Percentiles rank a stretch among this genome's conserved stretches.
phyloP scores from a whole-genome alignment of 73 alveolate genomes.

The Durusdinium trenchii region DNA sequence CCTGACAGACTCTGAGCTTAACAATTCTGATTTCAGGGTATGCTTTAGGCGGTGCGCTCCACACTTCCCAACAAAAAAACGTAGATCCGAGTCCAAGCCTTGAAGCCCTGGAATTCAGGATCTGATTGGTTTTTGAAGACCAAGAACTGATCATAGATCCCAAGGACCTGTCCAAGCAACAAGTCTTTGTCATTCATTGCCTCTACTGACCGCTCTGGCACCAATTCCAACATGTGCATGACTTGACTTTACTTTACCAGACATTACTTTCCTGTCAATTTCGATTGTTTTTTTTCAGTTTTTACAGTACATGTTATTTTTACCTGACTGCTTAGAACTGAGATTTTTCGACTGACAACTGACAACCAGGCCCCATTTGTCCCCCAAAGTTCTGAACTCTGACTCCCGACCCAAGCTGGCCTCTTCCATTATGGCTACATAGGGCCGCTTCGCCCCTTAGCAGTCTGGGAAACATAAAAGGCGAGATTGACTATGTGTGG shows the following conservation, averaged over 20 bases:
- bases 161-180: background rate
- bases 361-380: background rate
- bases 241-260: background rate
- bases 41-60: too few species aligned
- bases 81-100: background rate
- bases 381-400: background rate
- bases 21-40: too few species aligned
- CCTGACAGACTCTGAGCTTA: too few species aligned
- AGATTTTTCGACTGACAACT: background rate
- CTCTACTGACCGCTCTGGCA: too few species aligned
- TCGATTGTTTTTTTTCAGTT: too few species aligned
- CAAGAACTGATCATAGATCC: background rate
- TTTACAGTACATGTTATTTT: too few species aligned
- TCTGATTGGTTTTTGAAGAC: background rate
- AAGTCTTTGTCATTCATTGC: too few species aligned
- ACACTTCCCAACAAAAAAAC: background rate
- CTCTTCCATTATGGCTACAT: background rate
- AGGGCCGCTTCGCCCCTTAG: background rate
- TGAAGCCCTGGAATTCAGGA: background rate
- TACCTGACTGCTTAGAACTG: background rate
- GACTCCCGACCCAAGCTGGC: background rate
- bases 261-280: background rate
- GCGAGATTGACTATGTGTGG: too few species aligned
- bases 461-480: too few species aligned
- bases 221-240: too few species aligned